Evolutionary conservation across 2,329 filamentous ascomycete species (phyloP).

Genomic region (Mollisia scopiformis): DNA sequence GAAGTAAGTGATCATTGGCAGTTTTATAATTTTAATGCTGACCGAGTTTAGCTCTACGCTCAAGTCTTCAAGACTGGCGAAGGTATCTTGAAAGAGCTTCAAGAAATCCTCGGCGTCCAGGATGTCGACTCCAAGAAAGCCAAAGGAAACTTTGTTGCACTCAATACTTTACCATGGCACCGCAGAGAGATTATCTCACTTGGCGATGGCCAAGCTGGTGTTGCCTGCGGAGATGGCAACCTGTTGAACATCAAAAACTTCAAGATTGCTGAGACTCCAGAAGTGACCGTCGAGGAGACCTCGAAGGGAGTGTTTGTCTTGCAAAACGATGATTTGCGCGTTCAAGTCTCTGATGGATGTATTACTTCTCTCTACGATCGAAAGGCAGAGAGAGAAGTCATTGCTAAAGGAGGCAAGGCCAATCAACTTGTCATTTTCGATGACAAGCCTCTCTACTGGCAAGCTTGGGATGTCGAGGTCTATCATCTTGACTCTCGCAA

Average conservation of each 20-base stretch:
- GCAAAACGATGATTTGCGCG: constrained; percentile 74
- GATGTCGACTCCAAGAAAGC: constrained; percentile 44
- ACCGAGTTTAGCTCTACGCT: constrained; percentile 68
- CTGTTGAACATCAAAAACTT: constrained; percentile 54
- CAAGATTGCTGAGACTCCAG: constrained; percentile 48
- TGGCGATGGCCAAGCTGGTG: constrained; percentile 56
- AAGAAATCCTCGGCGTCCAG: constrained; percentile 66
- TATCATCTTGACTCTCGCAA: constrained; percentile 88
- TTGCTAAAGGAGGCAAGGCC: constrained; percentile 74
- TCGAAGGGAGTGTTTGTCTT: constrained; percentile 72
- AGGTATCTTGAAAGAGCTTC: constrained; percentile 70
- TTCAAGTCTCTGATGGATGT: constrained; percentile 73
- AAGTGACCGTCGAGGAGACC: constrained; percentile 55
- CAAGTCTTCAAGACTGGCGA: constrained; percentile 79
- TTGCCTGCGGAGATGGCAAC: constrained; percentile 60
- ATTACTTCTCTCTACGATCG: constrained; percentile 87
- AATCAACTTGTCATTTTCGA: constrained; percentile 96
- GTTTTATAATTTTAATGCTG: background rate
- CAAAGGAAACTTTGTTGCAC: constrained; percentile 57
- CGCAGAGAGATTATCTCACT: constrained; percentile 72
- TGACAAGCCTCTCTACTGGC: constrained; percentile 96
- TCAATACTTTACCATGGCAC: constrained; percentile 89
- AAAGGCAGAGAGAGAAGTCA: constrained; percentile 72
- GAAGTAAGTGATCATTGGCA: constrained; percentile 50
- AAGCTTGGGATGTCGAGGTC: constrained; percentile 97